Base-by-base conservation (phyloP, 176 grass and related monocot species). In the Typha latifolia region DNA sequence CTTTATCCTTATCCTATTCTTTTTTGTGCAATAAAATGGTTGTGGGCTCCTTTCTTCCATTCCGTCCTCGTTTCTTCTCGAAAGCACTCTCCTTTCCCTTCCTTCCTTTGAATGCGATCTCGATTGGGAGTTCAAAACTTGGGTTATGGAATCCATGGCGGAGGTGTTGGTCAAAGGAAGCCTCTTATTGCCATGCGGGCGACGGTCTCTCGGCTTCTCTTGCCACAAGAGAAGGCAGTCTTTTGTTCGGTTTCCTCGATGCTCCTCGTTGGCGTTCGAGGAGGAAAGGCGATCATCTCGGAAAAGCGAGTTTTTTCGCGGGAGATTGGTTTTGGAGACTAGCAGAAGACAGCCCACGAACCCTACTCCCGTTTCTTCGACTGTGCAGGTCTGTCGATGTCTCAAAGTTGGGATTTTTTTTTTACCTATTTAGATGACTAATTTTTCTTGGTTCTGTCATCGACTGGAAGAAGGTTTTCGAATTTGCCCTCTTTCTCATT, bases 321-420 rank as follows among this genome's bases (percentile, higher is more conserved):
- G 80, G 21, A 84, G 85, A 55, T 48, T 96, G 19, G 78, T 64
- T 12, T n/a, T 80, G 12, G 76, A 69, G n/a, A n/a, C 74, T 32
- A 72, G 67, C 64, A 90, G 73, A 75, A 62, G 74, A 6, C 75
- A 52, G 63, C 50, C 78, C 37, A 18, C 69, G 37, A 63, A 65
- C 3, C 74, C 69, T 62, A 80, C 49, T 72, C 63, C 76, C 3
- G 47, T 79, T 34, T 78, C 81, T 32, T 73, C 84, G 47, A 70
- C 85, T 51, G 64, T 80, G 15, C 78, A 82, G 78, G 89, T 99
- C 76, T 77, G 19, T 67, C 49, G 47, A 73, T 50, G 19, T 3
- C 26, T 50, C 3, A 29, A 64, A 62, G 32, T 16, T 12, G 50
- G 3, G 3, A 0, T 68, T 9, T 71, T 71, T 63, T 21, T 0